Evolutionary conservation across 2,329 filamentous ascomycete genomes (phyloP).

Genomic region (Fusarium concolor): DNA sequence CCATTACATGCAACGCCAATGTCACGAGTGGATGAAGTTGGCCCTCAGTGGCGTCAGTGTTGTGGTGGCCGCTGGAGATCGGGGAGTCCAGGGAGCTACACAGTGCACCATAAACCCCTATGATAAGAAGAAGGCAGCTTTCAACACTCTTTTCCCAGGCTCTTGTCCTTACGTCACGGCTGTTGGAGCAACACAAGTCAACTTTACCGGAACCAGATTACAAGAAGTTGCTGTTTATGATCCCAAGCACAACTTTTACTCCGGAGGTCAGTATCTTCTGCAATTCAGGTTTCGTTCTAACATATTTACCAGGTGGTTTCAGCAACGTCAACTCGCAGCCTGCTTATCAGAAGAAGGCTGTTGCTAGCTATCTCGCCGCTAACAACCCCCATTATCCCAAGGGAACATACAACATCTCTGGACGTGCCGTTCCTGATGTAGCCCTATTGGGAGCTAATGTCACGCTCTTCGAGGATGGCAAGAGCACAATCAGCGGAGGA

Average conservation of each 20-base stretch:
- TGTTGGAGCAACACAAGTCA: conserved; percentile 6
- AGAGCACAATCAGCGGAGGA: conserved; percentile 1
- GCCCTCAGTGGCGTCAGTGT: conserved; percentile 1
- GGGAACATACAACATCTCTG: conserved; percentile 1
- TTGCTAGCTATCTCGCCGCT: background rate
- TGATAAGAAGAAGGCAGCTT: background rate
- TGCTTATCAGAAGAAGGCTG: background rate
- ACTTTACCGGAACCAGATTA: background rate
- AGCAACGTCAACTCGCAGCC: background rate
- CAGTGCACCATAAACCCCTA: background rate
- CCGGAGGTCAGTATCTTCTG: background rate
- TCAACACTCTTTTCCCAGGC: background rate
- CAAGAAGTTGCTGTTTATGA: background rate
- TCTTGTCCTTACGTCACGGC: background rate
- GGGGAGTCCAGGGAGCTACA: background rate
- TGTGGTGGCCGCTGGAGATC: background rate
- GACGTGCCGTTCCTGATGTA: background rate
- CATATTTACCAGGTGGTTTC: background rate
- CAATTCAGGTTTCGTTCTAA: background rate
- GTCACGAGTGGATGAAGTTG: conserved; percentile 11
- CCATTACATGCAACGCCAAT: background rate
- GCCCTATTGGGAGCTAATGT: conserved; percentile 3
- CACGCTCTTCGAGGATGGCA: accelerated
- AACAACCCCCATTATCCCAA: conserved; percentile 5
- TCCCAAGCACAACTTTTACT: conserved; percentile 14